phyloP scores from a whole-genome alignment of 2,329 filamentous ascomycete species.

The Aspergillus thermomutatus region DNA sequence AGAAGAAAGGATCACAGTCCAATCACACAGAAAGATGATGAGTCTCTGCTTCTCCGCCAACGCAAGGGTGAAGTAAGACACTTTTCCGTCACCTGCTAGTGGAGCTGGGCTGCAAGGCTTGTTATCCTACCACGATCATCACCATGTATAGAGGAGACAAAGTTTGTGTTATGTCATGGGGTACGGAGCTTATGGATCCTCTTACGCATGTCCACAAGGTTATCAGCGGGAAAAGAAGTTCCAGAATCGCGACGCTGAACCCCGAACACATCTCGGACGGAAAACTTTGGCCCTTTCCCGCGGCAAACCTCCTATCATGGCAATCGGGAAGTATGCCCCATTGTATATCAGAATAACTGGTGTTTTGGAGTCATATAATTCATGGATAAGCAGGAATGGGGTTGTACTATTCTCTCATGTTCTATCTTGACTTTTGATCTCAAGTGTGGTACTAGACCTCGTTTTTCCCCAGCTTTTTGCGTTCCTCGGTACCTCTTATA shows the following conservation, averaged over 20 bases:
- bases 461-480: not conserved
- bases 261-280: constrained; percentile 25
- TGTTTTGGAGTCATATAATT: constrained; percentile 23
- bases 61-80: constrained; percentile 16
- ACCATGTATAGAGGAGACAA: constrained; percentile 1
- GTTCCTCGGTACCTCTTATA: not conserved
- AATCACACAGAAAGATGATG: constrained; percentile 17
- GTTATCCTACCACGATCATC: not conserved
- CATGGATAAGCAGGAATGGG: constrained; percentile 9
- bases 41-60: constrained; percentile 18
- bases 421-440: constrained; percentile 1
- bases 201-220: constrained; percentile 24
- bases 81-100: constrained; percentile 19
- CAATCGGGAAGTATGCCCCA: constrained; percentile 15
- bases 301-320: constrained; percentile 27
- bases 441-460: not conserved
- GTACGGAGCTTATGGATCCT: constrained; percentile 17
- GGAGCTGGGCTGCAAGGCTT: constrained; percentile 20
- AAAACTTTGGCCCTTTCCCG: constrained; percentile 32
- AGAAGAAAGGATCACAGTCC: constrained; percentile 19
- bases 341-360: constrained; percentile 31
- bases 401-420: constrained; percentile 11
- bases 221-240: constrained; percentile 28
- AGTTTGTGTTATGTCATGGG: constrained; percentile 24
- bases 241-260: constrained; percentile 22